These are phyloP conservation scores for Uronychia binucleata DNA, from an alignment of 73 alveolate genomes.

Conservation along the genomic window DNA sequence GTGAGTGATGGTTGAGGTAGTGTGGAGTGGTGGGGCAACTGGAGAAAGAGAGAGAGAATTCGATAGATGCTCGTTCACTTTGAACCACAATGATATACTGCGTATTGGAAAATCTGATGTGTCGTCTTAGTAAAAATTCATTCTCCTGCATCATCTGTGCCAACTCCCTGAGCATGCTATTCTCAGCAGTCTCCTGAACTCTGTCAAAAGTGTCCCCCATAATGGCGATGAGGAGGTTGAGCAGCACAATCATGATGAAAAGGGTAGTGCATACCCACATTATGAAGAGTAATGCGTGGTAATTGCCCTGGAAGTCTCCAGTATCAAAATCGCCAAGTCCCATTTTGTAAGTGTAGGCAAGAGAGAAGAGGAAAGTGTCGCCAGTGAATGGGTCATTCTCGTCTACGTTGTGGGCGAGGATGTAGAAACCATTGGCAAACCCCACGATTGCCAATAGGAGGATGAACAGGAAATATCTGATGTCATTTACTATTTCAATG, in stretches of 20 bases:
- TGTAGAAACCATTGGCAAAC: slow-evolving; percentile 34
- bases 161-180: slow-evolving; percentile 33
- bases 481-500: slow-evolving; percentile 32
- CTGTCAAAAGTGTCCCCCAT: slow-evolving; percentile 33
- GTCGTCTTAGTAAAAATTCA: not conserved
- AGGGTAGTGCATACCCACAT: slow-evolving; percentile 27
- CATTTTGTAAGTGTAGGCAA: slow-evolving; percentile 10
- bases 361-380: not conserved
- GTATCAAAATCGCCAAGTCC: slow-evolving; percentile 36
- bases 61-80: too few relatives aligned
- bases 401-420: slow-evolving; percentile 3
- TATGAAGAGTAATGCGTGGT: not conserved
- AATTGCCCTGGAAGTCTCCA: too few relatives aligned
- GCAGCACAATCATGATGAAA: slow-evolving; percentile 25
- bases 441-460: slow-evolving; percentile 29
- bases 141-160: slow-evolving; percentile 45
- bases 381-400: not conserved
- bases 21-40: too few relatives aligned
- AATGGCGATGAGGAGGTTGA: slow-evolving; percentile 45
- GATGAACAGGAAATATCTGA: slow-evolving; percentile 37
- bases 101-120: too few relatives aligned
- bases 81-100: too few relatives aligned
- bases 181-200: slow-evolving; percentile 35
- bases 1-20: too few relatives aligned
- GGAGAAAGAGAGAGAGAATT: too few relatives aligned